phyloP scores from a whole-genome alignment of 1,284 basidiomycete species.

The Papiliotrema nemorosa region DNA sequence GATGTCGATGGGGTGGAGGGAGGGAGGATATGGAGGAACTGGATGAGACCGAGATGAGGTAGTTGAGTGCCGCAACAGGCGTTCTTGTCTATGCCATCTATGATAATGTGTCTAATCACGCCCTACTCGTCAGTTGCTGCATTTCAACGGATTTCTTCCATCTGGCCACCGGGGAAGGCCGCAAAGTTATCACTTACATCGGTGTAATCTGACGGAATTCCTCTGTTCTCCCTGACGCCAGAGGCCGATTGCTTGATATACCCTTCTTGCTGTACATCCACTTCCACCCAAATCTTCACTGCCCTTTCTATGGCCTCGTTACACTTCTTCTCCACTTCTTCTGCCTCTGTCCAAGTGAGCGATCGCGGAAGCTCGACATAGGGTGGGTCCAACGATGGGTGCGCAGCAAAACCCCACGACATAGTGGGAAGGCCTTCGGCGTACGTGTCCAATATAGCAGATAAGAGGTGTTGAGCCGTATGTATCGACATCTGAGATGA shows the following conservation, averaged over 20 bases:
- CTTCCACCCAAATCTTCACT: slow-evolving; percentile 37
- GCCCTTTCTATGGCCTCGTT: slow-evolving; percentile 56
- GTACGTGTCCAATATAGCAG: slow-evolving; percentile 70
- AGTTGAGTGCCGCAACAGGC: slow-evolving; percentile 80
- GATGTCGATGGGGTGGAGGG: slow-evolving; percentile 52
- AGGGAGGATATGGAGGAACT: slow-evolving; percentile 45
- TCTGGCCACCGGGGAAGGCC: background rate
- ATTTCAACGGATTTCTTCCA: background rate
- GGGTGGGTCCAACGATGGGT: slow-evolving; percentile 61
- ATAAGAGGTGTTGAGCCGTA: slow-evolving; percentile 77
- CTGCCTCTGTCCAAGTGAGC: slow-evolving; percentile 64
- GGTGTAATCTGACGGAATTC: slow-evolving; percentile 51
- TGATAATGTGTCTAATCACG: slow-evolving; percentile 73
- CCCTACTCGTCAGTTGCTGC: slow-evolving; percentile 47
- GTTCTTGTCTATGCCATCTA: slow-evolving; percentile 74
- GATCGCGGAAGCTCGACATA: slow-evolving; percentile 75
- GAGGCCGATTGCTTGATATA: slow-evolving; percentile 15
- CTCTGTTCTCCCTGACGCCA: slow-evolving; percentile 66
- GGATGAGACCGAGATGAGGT: slow-evolving; percentile 37
- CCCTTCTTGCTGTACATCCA: slow-evolving; percentile 26
- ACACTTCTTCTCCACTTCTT: slow-evolving; percentile 61
- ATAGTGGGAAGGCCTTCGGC: slow-evolving; percentile 63
- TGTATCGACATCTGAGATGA: slow-evolving; percentile 70
- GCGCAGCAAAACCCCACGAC: slow-evolving; percentile 60
- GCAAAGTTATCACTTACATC: slow-evolving; percentile 30